A percentile compares a stretch with the other conserved stretches of the same genome.
Conservation (phyloP, 2,329 filamentous ascomycete species). For the Zymoseptoria brevis region DNA sequence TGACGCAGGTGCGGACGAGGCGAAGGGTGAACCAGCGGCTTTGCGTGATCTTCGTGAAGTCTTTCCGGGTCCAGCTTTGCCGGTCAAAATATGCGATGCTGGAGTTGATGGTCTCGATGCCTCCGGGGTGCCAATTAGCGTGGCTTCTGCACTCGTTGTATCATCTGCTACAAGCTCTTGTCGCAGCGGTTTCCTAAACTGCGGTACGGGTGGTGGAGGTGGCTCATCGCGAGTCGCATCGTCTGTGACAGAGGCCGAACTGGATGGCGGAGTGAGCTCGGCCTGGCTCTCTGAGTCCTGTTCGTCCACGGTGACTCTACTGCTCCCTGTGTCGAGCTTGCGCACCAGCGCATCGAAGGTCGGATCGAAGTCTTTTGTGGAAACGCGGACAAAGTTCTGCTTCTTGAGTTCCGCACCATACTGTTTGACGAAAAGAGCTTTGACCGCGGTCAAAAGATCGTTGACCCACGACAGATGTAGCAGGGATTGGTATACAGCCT, state of each 20-base stretch:
- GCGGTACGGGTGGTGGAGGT: conserved; percentile 42
- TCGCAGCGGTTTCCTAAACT: conserved; percentile 35
- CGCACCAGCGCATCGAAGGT: conserved; percentile 92
- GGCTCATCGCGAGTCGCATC: conserved; percentile 44
- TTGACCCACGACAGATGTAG: conserved; percentile 96
- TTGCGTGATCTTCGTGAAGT: conserved; percentile 76
- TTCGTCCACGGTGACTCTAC: conserved; percentile 15
- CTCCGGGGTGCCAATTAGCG: conserved; percentile 62
- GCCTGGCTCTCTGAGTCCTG: conserved; percentile 27
- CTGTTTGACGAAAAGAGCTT: conserved; percentile 80
- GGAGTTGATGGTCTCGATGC: conserved; percentile 76
- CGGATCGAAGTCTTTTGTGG: conserved; percentile 73
- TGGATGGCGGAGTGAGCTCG: conserved; percentile 47
- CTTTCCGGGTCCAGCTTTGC: conserved; percentile 67
- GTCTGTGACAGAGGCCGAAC: conserved; percentile 40
- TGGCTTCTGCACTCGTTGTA: conserved; percentile 57
- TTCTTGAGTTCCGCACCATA: conserved; percentile 83
- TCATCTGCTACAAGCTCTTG: conserved; percentile 16
- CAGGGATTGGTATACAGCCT: conserved; percentile 95
- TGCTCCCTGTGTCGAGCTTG: conserved; percentile 57
- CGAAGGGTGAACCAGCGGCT: conserved; percentile 41
- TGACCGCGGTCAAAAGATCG: conserved; percentile 90
- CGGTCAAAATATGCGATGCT: conserved; percentile 57
- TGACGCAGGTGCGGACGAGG: conserved; percentile 54
- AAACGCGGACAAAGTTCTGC: conserved; percentile 66